Percentiles rank a stretch among this genome's conserved stretches.
Evolutionary conservation across 164 flowering plant genomes (phyloP).

Genomic region (Houttuynia cordata): DNA sequence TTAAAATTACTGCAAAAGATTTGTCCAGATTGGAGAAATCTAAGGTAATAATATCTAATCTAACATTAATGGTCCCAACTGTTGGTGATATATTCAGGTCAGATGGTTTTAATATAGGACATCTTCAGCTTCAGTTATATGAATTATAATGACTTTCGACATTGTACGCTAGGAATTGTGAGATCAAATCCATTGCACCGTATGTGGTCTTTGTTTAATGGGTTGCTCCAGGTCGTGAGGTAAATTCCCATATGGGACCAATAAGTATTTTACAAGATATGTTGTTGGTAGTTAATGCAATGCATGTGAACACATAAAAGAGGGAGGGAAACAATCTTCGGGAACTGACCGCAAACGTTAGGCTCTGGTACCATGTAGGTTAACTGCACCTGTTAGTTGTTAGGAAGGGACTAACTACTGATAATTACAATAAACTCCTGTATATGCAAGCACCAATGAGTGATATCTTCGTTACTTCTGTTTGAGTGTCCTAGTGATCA

Average conservation of each 20-base stretch:
- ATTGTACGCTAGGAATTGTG: conserved; percentile 52
- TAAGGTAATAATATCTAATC: conserved; percentile 61
- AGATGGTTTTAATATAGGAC: neutral
- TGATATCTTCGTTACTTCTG: too few species aligned
- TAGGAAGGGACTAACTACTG: neutral
- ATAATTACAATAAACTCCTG: neutral
- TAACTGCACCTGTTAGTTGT: too few species aligned
- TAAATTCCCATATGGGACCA: conserved; percentile 13
- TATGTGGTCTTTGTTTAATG: conserved; percentile 94
- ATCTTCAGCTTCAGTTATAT: neutral
- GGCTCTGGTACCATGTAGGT: too few species aligned
- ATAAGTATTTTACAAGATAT: too few species aligned
- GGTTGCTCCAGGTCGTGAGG: conserved; percentile 98
- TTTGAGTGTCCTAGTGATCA: too few species aligned
- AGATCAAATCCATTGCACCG: conserved; percentile 73
- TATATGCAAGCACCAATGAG: neutral
- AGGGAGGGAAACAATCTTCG: too few species aligned
- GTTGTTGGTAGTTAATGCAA: too few species aligned
- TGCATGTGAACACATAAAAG: too few species aligned
- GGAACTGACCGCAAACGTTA: too few species aligned
- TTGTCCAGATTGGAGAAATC: conserved; percentile 69
- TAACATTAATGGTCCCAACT: conserved; percentile 87
- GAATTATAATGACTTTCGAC: neutral
- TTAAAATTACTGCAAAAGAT: conserved; percentile 85
- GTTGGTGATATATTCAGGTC: conserved; percentile 87